phyloP scores from a whole-genome alignment of 73 alveolate species.

The Durusdinium trenchii region DNA sequence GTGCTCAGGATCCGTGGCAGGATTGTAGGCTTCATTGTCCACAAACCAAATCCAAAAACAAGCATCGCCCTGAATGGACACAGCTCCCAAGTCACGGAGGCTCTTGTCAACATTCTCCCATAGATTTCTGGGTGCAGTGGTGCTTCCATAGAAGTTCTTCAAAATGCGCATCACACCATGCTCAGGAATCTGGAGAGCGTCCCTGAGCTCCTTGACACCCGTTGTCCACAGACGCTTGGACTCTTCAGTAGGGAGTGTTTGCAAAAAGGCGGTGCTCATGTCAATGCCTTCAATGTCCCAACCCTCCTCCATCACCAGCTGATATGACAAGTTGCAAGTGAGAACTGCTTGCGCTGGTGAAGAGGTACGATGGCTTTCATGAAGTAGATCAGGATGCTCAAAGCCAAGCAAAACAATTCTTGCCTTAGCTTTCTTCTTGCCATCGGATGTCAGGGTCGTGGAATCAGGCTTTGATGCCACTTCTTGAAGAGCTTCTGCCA shows the following conservation, averaged over 20 bases:
- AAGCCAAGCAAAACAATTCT: neutral
- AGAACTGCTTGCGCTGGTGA: neutral
- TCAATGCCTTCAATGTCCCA: constrained; percentile 14
- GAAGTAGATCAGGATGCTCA: constrained; percentile 27
- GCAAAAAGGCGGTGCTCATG: constrained; percentile 1
- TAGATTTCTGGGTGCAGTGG: neutral
- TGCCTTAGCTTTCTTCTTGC: neutral
- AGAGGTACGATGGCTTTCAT: neutral
- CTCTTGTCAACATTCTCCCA: neutral
- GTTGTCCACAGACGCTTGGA: neutral
- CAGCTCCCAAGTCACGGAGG: neutral
- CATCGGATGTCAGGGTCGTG: neutral
- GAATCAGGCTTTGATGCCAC: too few relatives aligned
- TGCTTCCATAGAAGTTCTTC: neutral
- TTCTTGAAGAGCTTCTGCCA: neutral
- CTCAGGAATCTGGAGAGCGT: neutral
- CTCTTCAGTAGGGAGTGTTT: constrained; percentile 15
- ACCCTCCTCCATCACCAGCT: neutral
- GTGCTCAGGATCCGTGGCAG: neutral
- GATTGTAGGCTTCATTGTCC: neutral
- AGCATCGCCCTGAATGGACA: neutral
- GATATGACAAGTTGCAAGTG: neutral
- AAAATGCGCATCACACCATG: neutral
- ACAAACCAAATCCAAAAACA: neutral
- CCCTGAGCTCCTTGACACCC: neutral